Percentiles rank a stretch among this genome's conserved stretches.
Evolutionary conservation across 2,329 filamentous ascomycete species (phyloP).

Genomic region (Clarireedia monteithiana): DNA sequence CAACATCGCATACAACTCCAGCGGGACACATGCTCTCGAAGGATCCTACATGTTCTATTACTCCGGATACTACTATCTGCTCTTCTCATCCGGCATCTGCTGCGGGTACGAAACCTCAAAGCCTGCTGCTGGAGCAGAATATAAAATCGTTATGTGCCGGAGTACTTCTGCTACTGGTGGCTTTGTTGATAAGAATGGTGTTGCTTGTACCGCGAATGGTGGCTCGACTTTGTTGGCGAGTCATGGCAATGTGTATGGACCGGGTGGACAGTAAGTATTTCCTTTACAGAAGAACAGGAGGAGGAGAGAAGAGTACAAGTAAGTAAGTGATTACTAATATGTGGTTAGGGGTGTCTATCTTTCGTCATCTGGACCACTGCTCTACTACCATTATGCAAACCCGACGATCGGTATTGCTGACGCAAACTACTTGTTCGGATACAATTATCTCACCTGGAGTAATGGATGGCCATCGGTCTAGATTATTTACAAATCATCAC

Average conservation of each 20-base stretch:
- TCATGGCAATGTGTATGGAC: slow-evolving; percentile 54
- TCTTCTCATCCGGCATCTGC: slow-evolving; percentile 54
- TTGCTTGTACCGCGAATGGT: slow-evolving; percentile 45
- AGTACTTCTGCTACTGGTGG: slow-evolving; percentile 53
- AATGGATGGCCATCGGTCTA: slow-evolving; percentile 37
- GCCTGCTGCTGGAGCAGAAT: slow-evolving; percentile 24
- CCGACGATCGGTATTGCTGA: slow-evolving; percentile 44
- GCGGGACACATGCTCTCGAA: slow-evolving; percentile 46
- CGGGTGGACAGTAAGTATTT: slow-evolving; percentile 46
- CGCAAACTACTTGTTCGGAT: slow-evolving; percentile 36
- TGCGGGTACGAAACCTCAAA: slow-evolving; percentile 52
- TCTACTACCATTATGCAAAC: slow-evolving; percentile 56
- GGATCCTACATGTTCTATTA: slow-evolving; percentile 48
- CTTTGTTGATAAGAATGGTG: slow-evolving; percentile 50
- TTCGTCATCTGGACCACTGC: slow-evolving; percentile 9
- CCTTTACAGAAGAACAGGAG: neutral
- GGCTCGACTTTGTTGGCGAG: slow-evolving; percentile 53
- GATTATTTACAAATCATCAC: neutral
- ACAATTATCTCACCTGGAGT: slow-evolving; percentile 35
- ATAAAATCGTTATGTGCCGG: slow-evolving; percentile 36
- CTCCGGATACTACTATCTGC: slow-evolving; percentile 52
- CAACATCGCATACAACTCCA: slow-evolving; percentile 46
- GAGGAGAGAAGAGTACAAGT: neutral
- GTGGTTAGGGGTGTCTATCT: slow-evolving; percentile 1
- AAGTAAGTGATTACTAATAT: neutral